Percentiles rank a stretch among this genome's conserved stretches.
Evolutionary conservation across 2,329 filamentous ascomycete species (phyloP).

Genomic region (Trichocomaceae sp.): DNA sequence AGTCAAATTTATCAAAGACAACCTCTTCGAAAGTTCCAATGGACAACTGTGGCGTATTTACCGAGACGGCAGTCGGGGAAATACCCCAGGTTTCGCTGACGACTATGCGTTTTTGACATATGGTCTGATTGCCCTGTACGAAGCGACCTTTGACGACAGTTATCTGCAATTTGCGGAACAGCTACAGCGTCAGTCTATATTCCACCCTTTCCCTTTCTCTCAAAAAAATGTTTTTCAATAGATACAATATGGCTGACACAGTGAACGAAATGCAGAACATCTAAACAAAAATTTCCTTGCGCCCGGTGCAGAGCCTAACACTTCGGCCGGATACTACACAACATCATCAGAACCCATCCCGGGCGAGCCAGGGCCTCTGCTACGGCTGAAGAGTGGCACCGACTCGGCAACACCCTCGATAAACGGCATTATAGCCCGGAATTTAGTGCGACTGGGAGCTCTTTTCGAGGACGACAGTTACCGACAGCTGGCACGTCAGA

Average conservation of each 20-base stretch:
- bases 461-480: slow-evolving; percentile 63
- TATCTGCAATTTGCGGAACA: slow-evolving; percentile 75
- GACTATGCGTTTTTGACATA: slow-evolving; percentile 88
- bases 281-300: slow-evolving; percentile 79
- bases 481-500: slow-evolving; percentile 60
- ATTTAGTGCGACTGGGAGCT: slow-evolving; percentile 72
- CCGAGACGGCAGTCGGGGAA: slow-evolving; percentile 56
- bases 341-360: slow-evolving; percentile 46
- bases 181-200: slow-evolving; percentile 57
- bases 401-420: slow-evolving; percentile 85
- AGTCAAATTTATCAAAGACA: slow-evolving; percentile 62
- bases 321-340: slow-evolving; percentile 36
- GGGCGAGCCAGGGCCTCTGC: slow-evolving; percentile 56
- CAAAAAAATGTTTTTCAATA: neutral
- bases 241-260: too few species aligned
- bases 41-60: slow-evolving; percentile 68
- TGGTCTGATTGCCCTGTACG: slow-evolving; percentile 76
- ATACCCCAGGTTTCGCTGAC: slow-evolving; percentile 73
- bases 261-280: slow-evolving; percentile 44
- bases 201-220: neutral
- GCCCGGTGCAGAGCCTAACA: slow-evolving; percentile 32
- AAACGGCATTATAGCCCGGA: slow-evolving; percentile 79
- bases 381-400: slow-evolving; percentile 91
- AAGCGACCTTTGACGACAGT: slow-evolving; percentile 67
- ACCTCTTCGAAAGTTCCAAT: slow-evolving; percentile 62